phyloP scores from a whole-genome alignment of 257 asterid genomes.

The Fraxinus cuspidata region DNA sequence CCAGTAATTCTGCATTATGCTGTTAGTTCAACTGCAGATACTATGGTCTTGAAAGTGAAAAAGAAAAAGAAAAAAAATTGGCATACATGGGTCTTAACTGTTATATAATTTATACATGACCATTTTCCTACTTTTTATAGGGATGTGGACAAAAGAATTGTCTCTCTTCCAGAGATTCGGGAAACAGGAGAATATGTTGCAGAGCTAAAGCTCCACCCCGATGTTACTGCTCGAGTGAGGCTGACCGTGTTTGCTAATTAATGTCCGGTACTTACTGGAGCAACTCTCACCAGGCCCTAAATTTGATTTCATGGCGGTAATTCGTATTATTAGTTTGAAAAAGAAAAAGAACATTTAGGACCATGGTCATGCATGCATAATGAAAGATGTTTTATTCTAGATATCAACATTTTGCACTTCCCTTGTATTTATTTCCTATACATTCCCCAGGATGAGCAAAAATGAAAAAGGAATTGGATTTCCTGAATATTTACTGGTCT shows the following conservation, averaged over 20 bases:
- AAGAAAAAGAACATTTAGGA: not conserved
- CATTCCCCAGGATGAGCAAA: not conserved
- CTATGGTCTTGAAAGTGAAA: too few relatives aligned
- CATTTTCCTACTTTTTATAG: slow-evolving; percentile 33
- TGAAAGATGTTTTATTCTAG: not conserved
- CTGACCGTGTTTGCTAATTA: slow-evolving; percentile 69
- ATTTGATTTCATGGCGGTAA: slow-evolving; percentile 11
- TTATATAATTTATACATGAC: too few relatives aligned
- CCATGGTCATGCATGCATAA: not conserved
- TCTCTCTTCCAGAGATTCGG: slow-evolving; percentile 89
- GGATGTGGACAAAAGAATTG: slow-evolving; percentile 89
- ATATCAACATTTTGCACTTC: not conserved
- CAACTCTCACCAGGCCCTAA: slow-evolving; percentile 19
- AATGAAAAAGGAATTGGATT: not conserved
- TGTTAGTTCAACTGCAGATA: too few relatives aligned
- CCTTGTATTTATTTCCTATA: slow-evolving; percentile 1
- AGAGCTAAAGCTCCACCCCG: slow-evolving; percentile 88
- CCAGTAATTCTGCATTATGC: too few relatives aligned
- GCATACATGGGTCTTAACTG: too few relatives aligned
- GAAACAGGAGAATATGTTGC: slow-evolving; percentile 94
- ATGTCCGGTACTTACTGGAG: slow-evolving; percentile 26
- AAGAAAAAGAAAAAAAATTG: too few relatives aligned
- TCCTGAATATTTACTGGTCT: not conserved
- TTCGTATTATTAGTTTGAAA: slow-evolving; percentile 2
- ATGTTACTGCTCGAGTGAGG: slow-evolving; percentile 79